phyloP scores from a whole-genome alignment of 371 early-diverging fungal genomes.

The Fennellomyces sp. region DNA sequence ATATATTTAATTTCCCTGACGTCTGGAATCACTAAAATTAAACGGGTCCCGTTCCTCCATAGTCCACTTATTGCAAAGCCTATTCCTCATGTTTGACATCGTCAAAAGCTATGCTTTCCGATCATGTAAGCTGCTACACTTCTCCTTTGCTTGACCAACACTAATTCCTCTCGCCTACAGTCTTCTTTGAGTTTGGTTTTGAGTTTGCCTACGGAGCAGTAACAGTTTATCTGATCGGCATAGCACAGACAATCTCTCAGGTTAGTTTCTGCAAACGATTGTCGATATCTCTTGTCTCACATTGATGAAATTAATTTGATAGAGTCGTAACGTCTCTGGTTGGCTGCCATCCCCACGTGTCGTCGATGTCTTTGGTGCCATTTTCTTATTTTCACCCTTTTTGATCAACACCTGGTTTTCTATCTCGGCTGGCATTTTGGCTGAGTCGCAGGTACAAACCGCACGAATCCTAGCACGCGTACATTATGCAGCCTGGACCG shows the following conservation, averaged over 20 bases:
- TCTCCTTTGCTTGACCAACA: too few relatives aligned
- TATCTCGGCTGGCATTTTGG: conserved; percentile 40
- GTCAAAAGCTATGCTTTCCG: not conserved
- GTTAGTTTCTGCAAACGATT: conserved; percentile 17
- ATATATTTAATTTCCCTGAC: not conserved
- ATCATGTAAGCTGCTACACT: not conserved
- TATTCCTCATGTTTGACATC: not conserved
- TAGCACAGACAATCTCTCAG: conserved; percentile 32
- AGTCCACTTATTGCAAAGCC: conserved; percentile 2
- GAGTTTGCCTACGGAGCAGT: conserved; percentile 32
- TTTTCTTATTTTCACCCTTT: conserved; percentile 38
- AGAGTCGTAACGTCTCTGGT: conserved; percentile 46
- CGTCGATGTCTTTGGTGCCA: conserved; percentile 40
- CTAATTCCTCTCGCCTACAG: not conserved
- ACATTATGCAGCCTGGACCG: conserved; percentile 45
- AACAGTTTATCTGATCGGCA: conserved; percentile 29
- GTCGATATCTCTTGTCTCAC: too few relatives aligned
- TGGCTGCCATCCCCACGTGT: conserved; percentile 44
- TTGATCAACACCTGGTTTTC: conserved; percentile 39
- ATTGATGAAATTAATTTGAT: conserved; percentile 2
- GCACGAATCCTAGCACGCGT: conserved; percentile 34
- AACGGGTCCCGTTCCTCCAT: not conserved
- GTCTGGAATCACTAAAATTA: not conserved
- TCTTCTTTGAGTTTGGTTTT: conserved; percentile 29
- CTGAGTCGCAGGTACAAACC: conserved; percentile 19